These are phyloP conservation scores for Leonotis leonurus DNA, from an alignment of 257 asterid species.

Conservation along the genomic window DNA sequence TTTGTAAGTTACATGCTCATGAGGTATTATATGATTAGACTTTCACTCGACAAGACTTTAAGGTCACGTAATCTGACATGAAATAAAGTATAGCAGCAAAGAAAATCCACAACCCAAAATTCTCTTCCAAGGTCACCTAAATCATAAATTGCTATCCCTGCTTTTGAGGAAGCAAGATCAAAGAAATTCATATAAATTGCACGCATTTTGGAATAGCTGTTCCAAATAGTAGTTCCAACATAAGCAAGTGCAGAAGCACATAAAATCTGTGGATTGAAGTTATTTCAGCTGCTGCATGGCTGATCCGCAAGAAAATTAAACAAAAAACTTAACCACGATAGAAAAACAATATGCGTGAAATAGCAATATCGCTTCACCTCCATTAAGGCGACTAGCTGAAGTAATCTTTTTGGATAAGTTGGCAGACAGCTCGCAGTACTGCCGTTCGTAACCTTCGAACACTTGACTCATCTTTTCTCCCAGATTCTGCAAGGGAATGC, in stretches of 20 bases:
- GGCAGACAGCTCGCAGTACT: conserved; percentile 78
- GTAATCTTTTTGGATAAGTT: conserved; percentile 51
- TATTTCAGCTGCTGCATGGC: not conserved
- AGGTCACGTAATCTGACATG: too few species aligned
- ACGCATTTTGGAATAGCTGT: not conserved
- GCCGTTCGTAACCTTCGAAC: conserved; percentile 77
- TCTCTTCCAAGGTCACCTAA: not conserved
- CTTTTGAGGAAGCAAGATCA: not conserved
- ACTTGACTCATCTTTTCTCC: conserved; percentile 59
- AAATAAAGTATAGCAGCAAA: not conserved
- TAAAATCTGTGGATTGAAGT: not conserved
- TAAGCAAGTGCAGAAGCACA: not conserved
- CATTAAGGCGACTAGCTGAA: conserved; percentile 50
- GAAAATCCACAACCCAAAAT: not conserved
- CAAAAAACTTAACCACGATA: not conserved
- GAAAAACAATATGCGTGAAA: not conserved
- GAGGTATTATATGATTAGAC: too few species aligned
- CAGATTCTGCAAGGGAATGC: not conserved
- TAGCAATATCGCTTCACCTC: conserved; percentile 37
- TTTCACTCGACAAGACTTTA: too few species aligned
- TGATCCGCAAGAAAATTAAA: not conserved
- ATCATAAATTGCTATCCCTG: not conserved
- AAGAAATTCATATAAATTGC: not conserved
- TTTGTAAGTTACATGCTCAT: not conserved
- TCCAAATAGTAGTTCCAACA: not conserved